Evolutionary conservation across 192 early-diverging fungal genomes (phyloP).

Genomic region (Linnemannia schmuckeri): DNA sequence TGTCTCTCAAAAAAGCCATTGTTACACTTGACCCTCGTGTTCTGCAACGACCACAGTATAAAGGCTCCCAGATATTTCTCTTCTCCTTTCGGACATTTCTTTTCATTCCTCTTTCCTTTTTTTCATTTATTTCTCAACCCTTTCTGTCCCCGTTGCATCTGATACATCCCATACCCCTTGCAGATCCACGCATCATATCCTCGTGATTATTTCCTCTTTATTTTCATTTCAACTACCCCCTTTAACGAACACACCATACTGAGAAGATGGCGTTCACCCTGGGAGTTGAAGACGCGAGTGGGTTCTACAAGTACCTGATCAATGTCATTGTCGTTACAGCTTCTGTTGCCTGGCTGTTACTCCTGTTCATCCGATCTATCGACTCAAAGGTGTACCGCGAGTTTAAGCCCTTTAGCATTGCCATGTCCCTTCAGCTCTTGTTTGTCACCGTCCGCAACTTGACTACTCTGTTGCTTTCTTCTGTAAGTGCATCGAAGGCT

Average conservation of each 20-base stretch:
- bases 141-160: not conserved
- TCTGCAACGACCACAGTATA: not conserved
- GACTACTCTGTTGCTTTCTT: slow-evolving; percentile 42
- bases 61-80: not conserved
- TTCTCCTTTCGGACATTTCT: not conserved
- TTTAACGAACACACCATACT: not conserved
- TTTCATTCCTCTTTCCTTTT: not conserved
- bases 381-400: slow-evolving; percentile 29
- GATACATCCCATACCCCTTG: not conserved
- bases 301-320: slow-evolving; percentile 40
- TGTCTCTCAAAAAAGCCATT: not conserved
- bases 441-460: slow-evolving; percentile 46
- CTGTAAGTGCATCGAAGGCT: slow-evolving; percentile 12
- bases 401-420: slow-evolving; percentile 42
- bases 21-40: not conserved
- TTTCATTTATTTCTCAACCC: not conserved
- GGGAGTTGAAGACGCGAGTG: slow-evolving; percentile 27
- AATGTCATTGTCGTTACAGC: slow-evolving; percentile 37
- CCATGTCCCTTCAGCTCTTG: slow-evolving; percentile 45
- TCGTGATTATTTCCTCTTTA: not conserved
- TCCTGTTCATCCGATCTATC: slow-evolving; percentile 35
- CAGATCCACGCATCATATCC: not conserved
- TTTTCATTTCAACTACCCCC: not conserved
- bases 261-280: slow-evolving; percentile 24
- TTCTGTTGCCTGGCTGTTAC: slow-evolving; percentile 28